Base-by-base conservation (phyloP, 208 protist species). In the Leishmania major region DNA sequence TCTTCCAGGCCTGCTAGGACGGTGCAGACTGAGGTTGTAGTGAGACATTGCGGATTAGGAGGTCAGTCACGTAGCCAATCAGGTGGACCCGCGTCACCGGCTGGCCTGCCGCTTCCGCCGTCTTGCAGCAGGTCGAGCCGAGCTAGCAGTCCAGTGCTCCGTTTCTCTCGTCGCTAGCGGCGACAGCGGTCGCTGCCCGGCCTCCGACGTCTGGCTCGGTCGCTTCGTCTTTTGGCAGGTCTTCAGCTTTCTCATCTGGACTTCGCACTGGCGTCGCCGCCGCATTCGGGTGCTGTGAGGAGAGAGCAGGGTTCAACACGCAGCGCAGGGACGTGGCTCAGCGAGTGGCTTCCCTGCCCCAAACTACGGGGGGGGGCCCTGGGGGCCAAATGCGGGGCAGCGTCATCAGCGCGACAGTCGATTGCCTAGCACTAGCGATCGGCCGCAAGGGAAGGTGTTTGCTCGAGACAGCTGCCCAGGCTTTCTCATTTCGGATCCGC, bases 201-300 rank as follows among this genome's bases (percentile, higher is more conserved):
- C 35, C 40, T 75, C 43, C 40, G 10, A 11, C 57, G 28, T 60
- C 55, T 57, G 78, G 8, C 13, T 45, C 25, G 25, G 43, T 17
- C 17, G 57, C 70, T 31, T 43, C 47, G 22, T 59, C 47, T 31
- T 19, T 25, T 75, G 22, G 71, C 3, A 60, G 25, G 0, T 0
- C 59, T 0, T 28, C 6, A 1, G 15, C 35, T 11, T 55, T 53
- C 4, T 72, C n/a, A 13, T 75, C 49, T 28, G 15, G 49, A 8
- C 51, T 5, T 31, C 49, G 7, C 11, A 10, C 1, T 75, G 77
- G n/a, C 53, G 10, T 43, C 49, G 57, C 62, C 78, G 78, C 19
- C 66, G 74, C n/a, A n/a, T 70, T 57, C 80, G 78, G 73, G 60
- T 82, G 28, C 43, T 31, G 75, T 51, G 40, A 75, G 43, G 78